Evolutionary conservation across 345 rosid species (phyloP).

Genomic region (Linum lewisii): DNA sequence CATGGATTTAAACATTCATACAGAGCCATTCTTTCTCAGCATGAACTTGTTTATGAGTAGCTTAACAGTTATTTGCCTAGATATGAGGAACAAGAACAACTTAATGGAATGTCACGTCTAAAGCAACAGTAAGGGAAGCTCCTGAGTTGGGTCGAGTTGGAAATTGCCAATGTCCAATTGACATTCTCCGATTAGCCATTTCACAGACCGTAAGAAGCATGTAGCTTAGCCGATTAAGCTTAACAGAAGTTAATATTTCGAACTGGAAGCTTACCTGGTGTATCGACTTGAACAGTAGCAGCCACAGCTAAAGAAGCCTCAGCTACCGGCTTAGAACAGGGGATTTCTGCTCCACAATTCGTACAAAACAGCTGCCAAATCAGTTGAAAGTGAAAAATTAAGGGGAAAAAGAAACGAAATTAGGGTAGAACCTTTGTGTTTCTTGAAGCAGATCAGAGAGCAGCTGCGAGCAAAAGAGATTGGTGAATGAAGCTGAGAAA

Average conservation of each 20-base stretch:
- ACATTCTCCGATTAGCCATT: background rate
- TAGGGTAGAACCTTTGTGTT: background rate
- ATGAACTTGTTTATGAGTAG: background rate
- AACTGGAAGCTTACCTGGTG: slow-evolving; percentile 28
- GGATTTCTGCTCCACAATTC: slow-evolving; percentile 50
- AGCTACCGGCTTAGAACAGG: slow-evolving; percentile 49
- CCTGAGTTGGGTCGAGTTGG: too few relatives aligned
- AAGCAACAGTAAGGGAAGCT: too few relatives aligned
- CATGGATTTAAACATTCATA: slow-evolving; percentile 10
- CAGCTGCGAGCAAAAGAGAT: background rate
- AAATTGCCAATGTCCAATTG: background rate
- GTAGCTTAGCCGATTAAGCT: background rate
- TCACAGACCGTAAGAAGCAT: background rate
- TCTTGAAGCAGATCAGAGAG: background rate
- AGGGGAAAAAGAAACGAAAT: background rate
- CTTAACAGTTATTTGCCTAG: background rate
- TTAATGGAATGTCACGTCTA: background rate
- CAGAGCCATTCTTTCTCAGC: background rate
- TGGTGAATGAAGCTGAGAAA: background rate
- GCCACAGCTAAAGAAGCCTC: background rate
- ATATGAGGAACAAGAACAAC: background rate
- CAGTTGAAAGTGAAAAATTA: background rate
- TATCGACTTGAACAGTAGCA: slow-evolving; percentile 15
- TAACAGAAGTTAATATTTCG: background rate
- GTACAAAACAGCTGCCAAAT: background rate